Conservation (phyloP, 1,284 basidiomycete species). For the Fomitopsis pinicola region DNA sequence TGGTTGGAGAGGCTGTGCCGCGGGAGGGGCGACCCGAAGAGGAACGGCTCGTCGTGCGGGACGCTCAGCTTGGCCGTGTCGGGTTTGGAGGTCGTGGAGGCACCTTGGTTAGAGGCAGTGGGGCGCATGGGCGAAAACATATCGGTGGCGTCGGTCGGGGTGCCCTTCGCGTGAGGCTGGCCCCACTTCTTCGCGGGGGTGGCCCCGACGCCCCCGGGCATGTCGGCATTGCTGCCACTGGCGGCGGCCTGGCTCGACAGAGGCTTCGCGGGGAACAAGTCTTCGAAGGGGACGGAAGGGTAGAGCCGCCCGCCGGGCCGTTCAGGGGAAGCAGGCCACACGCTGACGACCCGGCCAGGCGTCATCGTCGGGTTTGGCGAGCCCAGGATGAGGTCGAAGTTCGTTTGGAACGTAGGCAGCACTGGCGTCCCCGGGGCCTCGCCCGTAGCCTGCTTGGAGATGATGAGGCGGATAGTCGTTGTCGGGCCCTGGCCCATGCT, state of each 20-base stretch:
- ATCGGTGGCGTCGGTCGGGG: constrained; percentile 28
- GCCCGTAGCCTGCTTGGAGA: constrained; percentile 24
- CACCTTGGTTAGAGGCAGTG: background rate
- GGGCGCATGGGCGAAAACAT: constrained; percentile 34
- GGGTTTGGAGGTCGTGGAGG: background rate
- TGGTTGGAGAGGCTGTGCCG: constrained; percentile 53
- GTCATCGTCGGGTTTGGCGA: constrained; percentile 36
- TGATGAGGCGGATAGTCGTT: constrained; percentile 59
- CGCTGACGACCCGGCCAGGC: constrained; percentile 25
- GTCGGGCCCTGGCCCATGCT: constrained; percentile 43
- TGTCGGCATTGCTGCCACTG: constrained; percentile 20
- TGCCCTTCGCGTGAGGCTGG: constrained; percentile 22
- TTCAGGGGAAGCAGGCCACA: constrained; percentile 43
- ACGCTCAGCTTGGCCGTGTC: constrained; percentile 9
- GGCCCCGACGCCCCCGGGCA: constrained; percentile 30
- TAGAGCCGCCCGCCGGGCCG: constrained; percentile 14
- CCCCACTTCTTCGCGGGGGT: constrained; percentile 17
- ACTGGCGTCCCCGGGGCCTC: constrained; percentile 47
- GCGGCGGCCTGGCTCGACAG: background rate
- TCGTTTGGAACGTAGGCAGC: constrained; percentile 56
- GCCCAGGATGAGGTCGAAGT: constrained; percentile 60
- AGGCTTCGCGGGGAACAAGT: constrained; percentile 18
- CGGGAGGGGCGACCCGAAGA: constrained; percentile 70
- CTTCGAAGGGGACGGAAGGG: constrained; percentile 47
- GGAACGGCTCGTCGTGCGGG: constrained; percentile 45